A percentile compares a stretch with the other conserved stretches of the same genome.
phyloP scores from a whole-genome alignment of 2,329 filamentous ascomycete genomes.

The Aspergillus aculeatus region DNA sequence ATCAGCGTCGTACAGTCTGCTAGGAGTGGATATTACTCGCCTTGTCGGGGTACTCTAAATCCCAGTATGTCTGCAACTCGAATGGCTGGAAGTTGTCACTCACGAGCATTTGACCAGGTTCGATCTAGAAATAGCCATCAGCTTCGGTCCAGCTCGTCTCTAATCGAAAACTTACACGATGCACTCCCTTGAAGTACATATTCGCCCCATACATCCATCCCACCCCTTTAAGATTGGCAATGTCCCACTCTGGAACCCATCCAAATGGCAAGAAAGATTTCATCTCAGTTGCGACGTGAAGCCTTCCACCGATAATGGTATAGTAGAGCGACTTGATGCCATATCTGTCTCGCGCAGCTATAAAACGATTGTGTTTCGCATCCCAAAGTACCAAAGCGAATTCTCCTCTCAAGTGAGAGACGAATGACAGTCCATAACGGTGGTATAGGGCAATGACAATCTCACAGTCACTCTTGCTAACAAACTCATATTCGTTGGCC shows the following conservation, averaged over 20 bases:
- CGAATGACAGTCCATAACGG: conserved; percentile 47
- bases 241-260: conserved; percentile 56
- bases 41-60: conserved; percentile 54
- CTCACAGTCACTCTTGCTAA: conserved; percentile 51
- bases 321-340: conserved; percentile 60
- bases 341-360: conserved; percentile 55
- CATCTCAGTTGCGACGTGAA: conserved; percentile 54
- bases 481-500: conserved; percentile 46
- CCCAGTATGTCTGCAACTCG: conserved; percentile 52
- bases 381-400: conserved; percentile 57
- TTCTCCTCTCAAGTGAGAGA: conserved; percentile 53
- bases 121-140: conserved; percentile 29
- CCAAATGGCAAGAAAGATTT: conserved; percentile 55
- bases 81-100: conserved; percentile 41
- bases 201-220: conserved; percentile 47
- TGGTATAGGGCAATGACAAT: conserved; percentile 55
- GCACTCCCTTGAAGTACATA: conserved; percentile 54
- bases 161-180: conserved; percentile 31
- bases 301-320: conserved; percentile 40
- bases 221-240: conserved; percentile 45
- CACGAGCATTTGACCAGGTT: conserved; percentile 47
- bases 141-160: too few species aligned
- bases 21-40: conserved; percentile 26
- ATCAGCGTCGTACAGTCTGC: background rate
- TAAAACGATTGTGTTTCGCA: conserved; percentile 40